Conservation (phyloP, 1,284 basidiomycete species). For the Microstroma glucosiphilum region DNA sequence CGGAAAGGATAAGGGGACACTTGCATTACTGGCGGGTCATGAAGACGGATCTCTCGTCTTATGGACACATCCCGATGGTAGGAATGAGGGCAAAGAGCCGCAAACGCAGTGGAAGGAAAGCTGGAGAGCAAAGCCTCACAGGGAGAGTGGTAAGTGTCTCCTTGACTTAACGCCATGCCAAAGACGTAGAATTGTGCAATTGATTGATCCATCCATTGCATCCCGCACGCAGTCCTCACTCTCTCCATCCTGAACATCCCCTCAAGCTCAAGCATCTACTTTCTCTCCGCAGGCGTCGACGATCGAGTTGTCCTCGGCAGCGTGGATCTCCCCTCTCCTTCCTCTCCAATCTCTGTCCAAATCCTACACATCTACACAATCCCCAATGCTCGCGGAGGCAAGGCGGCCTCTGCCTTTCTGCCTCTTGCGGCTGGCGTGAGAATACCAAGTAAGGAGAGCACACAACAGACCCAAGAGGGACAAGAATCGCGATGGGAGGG, state of each 20-base stretch:
- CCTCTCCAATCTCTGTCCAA: no score
- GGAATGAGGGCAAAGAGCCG: not conserved
- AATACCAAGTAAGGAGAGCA: no score
- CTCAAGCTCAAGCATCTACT: not conserved
- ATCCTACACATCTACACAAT: no score
- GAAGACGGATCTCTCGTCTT: not conserved
- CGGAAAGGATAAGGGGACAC: not conserved
- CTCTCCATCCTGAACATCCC: no score
- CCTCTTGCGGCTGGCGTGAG: no score
- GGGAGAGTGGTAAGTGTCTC: not conserved
- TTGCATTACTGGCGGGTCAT: not conserved
- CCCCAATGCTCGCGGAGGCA: no score
- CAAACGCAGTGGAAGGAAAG: not conserved
- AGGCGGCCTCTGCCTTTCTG: no score
- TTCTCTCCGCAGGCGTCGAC: not conserved
- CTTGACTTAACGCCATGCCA: not conserved
- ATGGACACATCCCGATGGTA: not conserved
- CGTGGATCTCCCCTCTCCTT: no score
- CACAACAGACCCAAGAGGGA: no score
- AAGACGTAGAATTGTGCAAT: not conserved
- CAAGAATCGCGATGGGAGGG: no score
- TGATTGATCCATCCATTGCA: no score
- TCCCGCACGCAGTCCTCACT: no score
- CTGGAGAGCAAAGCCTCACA: not conserved
- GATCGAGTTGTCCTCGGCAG: not conserved